Evolutionary conservation across 148 eudicot genomes (phyloP), one percentile per base, ranked within the genome.

Genomic region (Dysphania ambrosioides): DNA sequence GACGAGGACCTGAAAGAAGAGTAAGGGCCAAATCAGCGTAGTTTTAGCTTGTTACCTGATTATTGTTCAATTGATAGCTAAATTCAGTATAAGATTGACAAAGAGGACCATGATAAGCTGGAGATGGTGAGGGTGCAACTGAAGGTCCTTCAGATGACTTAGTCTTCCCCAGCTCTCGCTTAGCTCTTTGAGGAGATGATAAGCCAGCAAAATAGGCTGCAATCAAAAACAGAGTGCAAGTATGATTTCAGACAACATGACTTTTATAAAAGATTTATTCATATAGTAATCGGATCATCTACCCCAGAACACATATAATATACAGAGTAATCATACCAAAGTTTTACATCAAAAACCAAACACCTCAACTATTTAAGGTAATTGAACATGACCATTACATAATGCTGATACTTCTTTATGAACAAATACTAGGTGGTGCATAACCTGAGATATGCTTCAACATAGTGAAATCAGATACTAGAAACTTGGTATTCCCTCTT

Each of bases 101-200:
- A 36, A 66, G 27, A 56, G 41, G 78, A 91, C 98, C 97, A 85
- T 71, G 89, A 83, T 81, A 59, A 34, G 80, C 31, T 8, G 90
- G 91, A 82, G 97, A 85, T 53, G 91, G 89, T 81, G 87, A 78
- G 36, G 88, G 89, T 21, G 80, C 83, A 61, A 73, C 55, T 10
- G 83, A 78, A 68, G 86, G 79, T 72, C 78, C 78, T 38, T 53
- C 31, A 74, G 73, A 77, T 60, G 87, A 83, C 72, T 78, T 82
- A 59, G 58, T 59, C 70, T 66, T 78, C 18, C 47, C 29, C 64
- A 35, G 71, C 65, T 26, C 79, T 44, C 8, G 82, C 58, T 73
- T 29, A 51, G 31, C 67, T 24, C 68, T 41, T 65, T 84, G 57
- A 82, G 82, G 70, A 42, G 82, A 72, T 32, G 83, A 73, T 15